Evolutionary conservation across 2,329 filamentous ascomycete species (phyloP).

Genomic region (Paraconiothyrium sp.): DNA sequence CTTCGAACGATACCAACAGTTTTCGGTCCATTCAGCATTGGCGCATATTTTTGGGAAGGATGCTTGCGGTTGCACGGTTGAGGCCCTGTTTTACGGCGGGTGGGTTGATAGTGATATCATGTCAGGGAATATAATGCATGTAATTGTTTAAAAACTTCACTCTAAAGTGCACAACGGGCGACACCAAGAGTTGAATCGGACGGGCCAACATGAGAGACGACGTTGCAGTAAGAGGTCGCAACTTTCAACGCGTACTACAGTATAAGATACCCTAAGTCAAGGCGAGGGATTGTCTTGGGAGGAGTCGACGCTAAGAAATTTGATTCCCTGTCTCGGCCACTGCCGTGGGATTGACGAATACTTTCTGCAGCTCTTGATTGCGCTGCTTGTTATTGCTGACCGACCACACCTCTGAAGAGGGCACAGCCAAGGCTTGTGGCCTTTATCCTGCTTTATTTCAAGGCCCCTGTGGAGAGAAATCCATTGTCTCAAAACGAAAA

Average conservation of each 20-base stretch:
- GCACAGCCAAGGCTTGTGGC: background rate
- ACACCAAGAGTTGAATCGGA: background rate
- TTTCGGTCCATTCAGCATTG: background rate
- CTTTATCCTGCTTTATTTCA: no score
- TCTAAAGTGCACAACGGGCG: background rate
- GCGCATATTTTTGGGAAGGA: background rate
- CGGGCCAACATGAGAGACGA: no score
- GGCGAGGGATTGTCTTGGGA: no score
- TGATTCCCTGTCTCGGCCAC: no score
- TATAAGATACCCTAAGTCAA: no score
- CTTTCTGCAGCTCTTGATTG: no score
- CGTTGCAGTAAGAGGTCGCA: no score
- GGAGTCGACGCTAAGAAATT: no score
- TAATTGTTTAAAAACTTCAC: background rate
- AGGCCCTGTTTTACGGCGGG: background rate
- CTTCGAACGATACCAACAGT: constrained; percentile 5
- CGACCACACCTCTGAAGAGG: background rate
- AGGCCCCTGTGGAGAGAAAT: no score
- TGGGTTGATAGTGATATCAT: background rate
- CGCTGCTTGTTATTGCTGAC: background rate
- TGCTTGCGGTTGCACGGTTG: background rate
- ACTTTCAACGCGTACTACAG: no score
- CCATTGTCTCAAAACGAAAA: background rate
- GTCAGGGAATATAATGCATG: background rate
- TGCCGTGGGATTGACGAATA: no score